Conservation (phyloP, 148 eudicot genomes). For the Diospyros lotus region DNA sequence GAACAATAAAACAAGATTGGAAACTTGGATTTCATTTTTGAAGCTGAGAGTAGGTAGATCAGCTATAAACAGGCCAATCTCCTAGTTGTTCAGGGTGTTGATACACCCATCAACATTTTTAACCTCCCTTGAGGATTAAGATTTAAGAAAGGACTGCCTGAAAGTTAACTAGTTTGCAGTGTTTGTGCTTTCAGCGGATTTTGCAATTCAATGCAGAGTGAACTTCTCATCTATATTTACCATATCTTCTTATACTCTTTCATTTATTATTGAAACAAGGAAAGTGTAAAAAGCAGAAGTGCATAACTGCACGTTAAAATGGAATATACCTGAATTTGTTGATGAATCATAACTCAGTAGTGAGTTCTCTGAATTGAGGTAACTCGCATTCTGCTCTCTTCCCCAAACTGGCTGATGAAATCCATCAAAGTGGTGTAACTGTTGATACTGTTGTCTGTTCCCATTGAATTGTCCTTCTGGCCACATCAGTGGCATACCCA, state of each 20-base stretch:
- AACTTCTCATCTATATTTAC: background rate
- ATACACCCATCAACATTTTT: too few relatives aligned
- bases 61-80: too few relatives aligned
- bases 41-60: background rate
- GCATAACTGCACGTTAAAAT: background rate
- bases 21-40: background rate
- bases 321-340: conserved; percentile 68
- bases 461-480: conserved; percentile 56
- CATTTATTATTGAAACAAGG: background rate
- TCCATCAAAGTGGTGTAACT: conserved; percentile 52
- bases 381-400: conserved; percentile 52
- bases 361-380: conserved; percentile 62
- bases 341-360: conserved; percentile 71
- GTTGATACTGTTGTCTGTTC: conserved; percentile 50
- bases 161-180: background rate
- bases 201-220: background rate
- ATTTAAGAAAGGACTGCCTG: background rate
- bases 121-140: background rate
- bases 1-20: background rate
- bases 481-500: conserved; percentile 61
- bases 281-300: background rate
- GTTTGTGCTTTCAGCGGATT: too few relatives aligned
- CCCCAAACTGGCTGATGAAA: conserved; percentile 64
- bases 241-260: background rate
- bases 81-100: too few relatives aligned